These are phyloP conservation scores for Monilinia fructigena DNA, from an alignment of 2,329 filamentous ascomycete genomes.

Conservation along the genomic window DNA sequence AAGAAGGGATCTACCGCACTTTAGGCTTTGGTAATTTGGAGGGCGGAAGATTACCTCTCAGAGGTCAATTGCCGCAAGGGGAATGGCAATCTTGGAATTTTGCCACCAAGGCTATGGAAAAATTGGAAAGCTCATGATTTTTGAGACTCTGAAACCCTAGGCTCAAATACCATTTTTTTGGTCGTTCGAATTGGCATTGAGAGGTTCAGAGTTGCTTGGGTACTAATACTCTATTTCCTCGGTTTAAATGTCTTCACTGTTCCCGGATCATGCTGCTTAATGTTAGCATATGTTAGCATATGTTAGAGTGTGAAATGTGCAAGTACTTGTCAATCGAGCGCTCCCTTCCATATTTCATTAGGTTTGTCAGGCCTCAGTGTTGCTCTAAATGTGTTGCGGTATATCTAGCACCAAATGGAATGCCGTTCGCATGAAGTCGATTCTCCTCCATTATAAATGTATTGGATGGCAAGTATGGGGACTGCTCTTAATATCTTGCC, in stretches of 20 bases:
- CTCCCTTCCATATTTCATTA: no score
- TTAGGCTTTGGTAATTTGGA: slow-evolving; percentile 56
- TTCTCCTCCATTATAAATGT: no score
- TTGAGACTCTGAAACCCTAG: neutral
- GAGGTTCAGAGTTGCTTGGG: neutral
- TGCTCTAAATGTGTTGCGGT: no score
- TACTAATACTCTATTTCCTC: no score
- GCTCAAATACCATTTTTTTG: neutral
- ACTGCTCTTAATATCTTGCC: neutral
- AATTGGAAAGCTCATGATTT: slow-evolving; percentile 3
- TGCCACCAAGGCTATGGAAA: slow-evolving; percentile 6
- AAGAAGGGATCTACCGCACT: slow-evolving; percentile 57
- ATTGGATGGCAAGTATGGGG: neutral
- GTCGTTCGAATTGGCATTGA: neutral
- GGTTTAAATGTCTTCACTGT: no score
- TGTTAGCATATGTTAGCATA: no score
- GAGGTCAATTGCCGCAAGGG: slow-evolving; percentile 53
- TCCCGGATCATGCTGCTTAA: no score
- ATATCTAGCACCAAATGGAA: no score
- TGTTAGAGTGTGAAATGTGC: no score
- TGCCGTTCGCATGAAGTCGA: no score
- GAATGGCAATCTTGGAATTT: slow-evolving; percentile 45
- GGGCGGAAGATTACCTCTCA: slow-evolving; percentile 56
- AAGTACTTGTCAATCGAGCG: no score
- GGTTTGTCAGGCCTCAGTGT: neutral